Evolutionary conservation across 2,329 filamentous ascomycete genomes (phyloP).

Genomic region (Dryadomyces quercivorus): DNA sequence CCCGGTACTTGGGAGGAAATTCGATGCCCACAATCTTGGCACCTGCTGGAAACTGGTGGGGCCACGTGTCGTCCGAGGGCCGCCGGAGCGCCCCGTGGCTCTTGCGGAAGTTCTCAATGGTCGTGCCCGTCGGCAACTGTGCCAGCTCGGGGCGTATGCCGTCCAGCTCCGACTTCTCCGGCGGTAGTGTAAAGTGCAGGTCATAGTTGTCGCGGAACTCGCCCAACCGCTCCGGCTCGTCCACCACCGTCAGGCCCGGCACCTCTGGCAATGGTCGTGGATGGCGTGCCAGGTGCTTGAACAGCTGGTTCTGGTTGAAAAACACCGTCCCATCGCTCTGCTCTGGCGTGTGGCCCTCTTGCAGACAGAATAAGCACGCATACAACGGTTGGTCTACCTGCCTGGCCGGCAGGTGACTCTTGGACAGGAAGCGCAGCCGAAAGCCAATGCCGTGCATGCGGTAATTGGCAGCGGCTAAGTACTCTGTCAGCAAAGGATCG

Average conservation of each 20-base stretch:
- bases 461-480: slow-evolving; percentile 35
- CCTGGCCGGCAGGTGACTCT: slow-evolving; percentile 38
- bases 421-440: slow-evolving; percentile 42
- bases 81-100: slow-evolving; percentile 28
- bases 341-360: slow-evolving; percentile 34
- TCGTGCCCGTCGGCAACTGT: slow-evolving; percentile 29
- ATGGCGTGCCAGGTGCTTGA: slow-evolving; percentile 40
- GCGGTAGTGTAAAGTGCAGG: slow-evolving; percentile 32
- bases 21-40: slow-evolving; percentile 36
- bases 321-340: slow-evolving; percentile 46
- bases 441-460: slow-evolving; percentile 33
- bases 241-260: slow-evolving; percentile 34
- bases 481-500: not conserved
- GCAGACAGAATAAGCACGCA: slow-evolving; percentile 42
- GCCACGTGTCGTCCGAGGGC: slow-evolving; percentile 11
- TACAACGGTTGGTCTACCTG: slow-evolving; percentile 40
- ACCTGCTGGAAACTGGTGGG: slow-evolving; percentile 24
- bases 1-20: slow-evolving; percentile 37
- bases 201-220: slow-evolving; percentile 38
- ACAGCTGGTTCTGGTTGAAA: slow-evolving; percentile 38
- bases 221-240: slow-evolving; percentile 27
- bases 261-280: slow-evolving; percentile 38
- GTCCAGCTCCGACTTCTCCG: slow-evolving; percentile 26
- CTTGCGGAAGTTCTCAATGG: slow-evolving; percentile 34
- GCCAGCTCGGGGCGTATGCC: slow-evolving; percentile 28